These are phyloP conservation scores for Rhodotorula sp. DNA, from an alignment of 1,284 basidiomycete genomes.

Conservation along the genomic window DNA sequence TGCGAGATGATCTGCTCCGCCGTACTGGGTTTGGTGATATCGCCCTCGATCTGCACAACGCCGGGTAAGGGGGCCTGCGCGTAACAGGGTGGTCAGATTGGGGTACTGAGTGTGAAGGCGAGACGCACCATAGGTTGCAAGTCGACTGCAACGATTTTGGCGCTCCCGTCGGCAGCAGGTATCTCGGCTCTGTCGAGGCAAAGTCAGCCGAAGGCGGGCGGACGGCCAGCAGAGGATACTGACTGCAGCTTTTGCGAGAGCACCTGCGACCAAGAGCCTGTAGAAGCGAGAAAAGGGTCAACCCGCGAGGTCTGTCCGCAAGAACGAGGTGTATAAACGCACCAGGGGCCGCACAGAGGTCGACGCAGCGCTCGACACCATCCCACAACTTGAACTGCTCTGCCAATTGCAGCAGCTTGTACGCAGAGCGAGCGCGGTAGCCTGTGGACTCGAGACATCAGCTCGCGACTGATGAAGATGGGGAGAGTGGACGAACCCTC, in stretches of 20 bases:
- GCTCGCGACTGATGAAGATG: conserved; percentile 39
- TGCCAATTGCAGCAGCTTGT: conserved; percentile 55
- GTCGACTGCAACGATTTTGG: conserved; percentile 57
- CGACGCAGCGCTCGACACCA: conserved; percentile 53
- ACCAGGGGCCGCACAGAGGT: conserved; percentile 58
- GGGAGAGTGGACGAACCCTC: conserved; percentile 44
- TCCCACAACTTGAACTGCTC: conserved; percentile 57
- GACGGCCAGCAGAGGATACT: not conserved
- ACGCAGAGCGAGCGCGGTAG: conserved; percentile 59
- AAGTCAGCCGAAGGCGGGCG: no score
- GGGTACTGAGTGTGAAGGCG: not conserved
- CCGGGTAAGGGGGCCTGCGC: conserved; percentile 55
- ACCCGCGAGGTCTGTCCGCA: not conserved
- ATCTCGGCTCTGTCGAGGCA: not conserved
- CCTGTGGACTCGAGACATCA: conserved; percentile 40
- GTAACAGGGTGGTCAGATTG: no score
- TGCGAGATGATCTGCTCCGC: conserved; percentile 54
- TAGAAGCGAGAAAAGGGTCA: not conserved
- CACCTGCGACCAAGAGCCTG: conserved; percentile 45
- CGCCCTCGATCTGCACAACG: conserved; percentile 56
- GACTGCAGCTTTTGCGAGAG: conserved; percentile 50
- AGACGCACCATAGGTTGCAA: conserved; percentile 56
- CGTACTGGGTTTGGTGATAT: conserved; percentile 57
- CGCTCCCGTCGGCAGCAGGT: conserved; percentile 23
- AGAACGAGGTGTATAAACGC: not conserved